A percentile compares a stretch with the other conserved stretches of the same genome.
These are phyloP conservation scores for Vitis labrusca DNA, from an alignment of 164 flowering plant species.

Conservation along the genomic window DNA sequence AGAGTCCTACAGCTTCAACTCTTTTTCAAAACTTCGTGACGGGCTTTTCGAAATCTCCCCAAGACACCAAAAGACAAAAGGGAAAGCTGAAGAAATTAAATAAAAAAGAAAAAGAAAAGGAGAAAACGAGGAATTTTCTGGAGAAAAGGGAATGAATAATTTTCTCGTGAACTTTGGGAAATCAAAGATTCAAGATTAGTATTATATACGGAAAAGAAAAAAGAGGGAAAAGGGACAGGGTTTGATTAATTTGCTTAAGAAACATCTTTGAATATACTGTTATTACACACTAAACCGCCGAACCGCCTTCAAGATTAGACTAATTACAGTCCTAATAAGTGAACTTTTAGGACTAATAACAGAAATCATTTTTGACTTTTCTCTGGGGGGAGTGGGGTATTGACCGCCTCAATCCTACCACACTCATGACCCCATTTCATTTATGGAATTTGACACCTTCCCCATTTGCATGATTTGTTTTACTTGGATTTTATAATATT, in stretches of 20 bases:
- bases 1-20: background rate
- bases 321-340: no score
- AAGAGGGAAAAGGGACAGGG: background rate
- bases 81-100: background rate
- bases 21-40: background rate
- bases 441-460: no score
- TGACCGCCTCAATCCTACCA: no score
- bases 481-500: no score
- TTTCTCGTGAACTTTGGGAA: conserved; percentile 1
- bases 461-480: no score
- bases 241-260: background rate
- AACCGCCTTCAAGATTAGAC: no score
- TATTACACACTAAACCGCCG: no score
- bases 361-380: no score
- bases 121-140: background rate
- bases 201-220: background rate
- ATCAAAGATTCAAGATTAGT: background rate
- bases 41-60: background rate
- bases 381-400: no score
- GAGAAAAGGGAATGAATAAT: background rate
- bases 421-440: no score
- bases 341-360: no score
- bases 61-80: background rate
- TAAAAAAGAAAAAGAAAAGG: background rate
- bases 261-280: no score